These are phyloP conservation scores for Blastocladiella britannica DNA, from an alignment of 192 early-diverging fungal species.

Conservation along the genomic window DNA sequence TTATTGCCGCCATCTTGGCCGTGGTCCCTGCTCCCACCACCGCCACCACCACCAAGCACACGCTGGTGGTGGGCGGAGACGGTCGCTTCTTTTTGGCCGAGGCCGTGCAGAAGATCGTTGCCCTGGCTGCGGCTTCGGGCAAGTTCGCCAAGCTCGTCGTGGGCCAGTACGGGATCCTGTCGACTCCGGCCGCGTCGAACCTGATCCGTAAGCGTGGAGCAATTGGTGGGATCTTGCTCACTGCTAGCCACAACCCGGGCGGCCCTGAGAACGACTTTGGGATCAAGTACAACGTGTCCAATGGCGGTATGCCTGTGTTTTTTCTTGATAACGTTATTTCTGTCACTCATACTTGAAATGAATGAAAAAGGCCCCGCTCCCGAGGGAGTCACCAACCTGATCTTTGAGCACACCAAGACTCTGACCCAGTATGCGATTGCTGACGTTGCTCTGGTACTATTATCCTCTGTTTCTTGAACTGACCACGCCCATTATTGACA, in stretches of 20 bases:
- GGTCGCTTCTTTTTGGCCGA: constrained; percentile 75
- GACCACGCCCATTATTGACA: constrained; percentile 1
- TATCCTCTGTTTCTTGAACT: neutral
- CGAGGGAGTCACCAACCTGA: constrained; percentile 79
- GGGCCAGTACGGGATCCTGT: constrained; percentile 78
- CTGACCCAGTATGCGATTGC: constrained; percentile 42
- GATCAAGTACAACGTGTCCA: constrained; percentile 92
- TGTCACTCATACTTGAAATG: neutral
- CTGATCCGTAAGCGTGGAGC: constrained; percentile 72
- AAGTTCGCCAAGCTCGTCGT: constrained; percentile 69
- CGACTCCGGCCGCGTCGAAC: constrained; percentile 87
- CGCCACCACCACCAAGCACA: constrained; percentile 48
- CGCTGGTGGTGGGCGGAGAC: constrained; percentile 86
- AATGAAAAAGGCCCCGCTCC: constrained; percentile 58
- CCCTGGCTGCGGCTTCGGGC: constrained; percentile 68
- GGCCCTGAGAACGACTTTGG: constrained; percentile 96
- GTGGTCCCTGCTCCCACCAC: constrained; percentile 42
- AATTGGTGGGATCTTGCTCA: constrained; percentile 84
- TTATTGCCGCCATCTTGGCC: constrained; percentile 73
- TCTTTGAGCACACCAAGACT: constrained; percentile 61
- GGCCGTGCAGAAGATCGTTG: constrained; percentile 71
- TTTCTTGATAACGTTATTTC: constrained; percentile 1
- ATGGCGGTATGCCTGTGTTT: constrained; percentile 40
- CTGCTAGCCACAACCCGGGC: constrained; percentile 98
- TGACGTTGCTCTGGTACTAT: constrained; percentile 33